phyloP scores from a whole-genome alignment of 257 asterid species.

The Fraxinus quadrangulata region DNA sequence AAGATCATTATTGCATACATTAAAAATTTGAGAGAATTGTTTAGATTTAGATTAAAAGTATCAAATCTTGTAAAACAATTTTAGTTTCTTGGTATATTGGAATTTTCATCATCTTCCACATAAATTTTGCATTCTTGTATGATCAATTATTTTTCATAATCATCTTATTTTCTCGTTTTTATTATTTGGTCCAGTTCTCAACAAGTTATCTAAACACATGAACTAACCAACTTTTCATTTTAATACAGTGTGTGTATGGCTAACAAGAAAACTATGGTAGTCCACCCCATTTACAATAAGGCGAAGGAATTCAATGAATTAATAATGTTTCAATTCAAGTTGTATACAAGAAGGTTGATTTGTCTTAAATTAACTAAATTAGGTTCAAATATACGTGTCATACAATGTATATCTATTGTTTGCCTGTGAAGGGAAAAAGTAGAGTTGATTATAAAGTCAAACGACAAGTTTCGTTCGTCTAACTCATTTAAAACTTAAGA shows the following conservation, averaged over 20 bases:
- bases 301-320: neutral
- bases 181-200: too few species aligned
- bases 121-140: too few species aligned
- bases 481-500: too few species aligned
- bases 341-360: neutral
- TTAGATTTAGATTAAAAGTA: too few species aligned
- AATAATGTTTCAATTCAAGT: neutral
- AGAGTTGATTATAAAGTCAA: neutral
- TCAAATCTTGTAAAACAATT: too few species aligned
- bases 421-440: neutral
- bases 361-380: neutral
- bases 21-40: too few species aligned
- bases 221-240: conserved; percentile 5
- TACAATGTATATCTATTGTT: neutral
- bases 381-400: neutral
- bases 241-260: neutral
- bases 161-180: too few species aligned
- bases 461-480: neutral
- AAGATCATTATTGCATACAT: too few species aligned
- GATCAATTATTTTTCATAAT: too few species aligned
- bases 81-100: too few species aligned
- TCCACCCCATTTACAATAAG: too few species aligned
- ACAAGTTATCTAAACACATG: neutral
- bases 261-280: neutral
- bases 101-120: too few species aligned